Conservation (phyloP, 495 filamentous ascomycete genomes). For the Niebla homalea region DNA sequence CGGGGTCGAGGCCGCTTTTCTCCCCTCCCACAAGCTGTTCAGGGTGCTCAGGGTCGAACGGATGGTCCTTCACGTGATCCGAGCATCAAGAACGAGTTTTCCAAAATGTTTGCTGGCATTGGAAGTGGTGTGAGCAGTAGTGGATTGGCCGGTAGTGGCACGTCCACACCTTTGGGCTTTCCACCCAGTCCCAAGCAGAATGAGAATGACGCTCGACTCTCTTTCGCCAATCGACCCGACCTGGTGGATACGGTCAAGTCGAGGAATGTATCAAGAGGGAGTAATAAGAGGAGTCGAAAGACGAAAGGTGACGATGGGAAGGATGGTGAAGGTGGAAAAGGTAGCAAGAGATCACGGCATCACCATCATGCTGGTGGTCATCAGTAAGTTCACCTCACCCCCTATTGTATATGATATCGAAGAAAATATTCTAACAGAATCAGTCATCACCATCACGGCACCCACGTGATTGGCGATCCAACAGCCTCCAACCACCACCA, state of each 20-base stretch:
- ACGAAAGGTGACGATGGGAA: conserved; percentile 43
- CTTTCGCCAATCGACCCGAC: conserved; percentile 15
- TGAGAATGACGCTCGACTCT: conserved; percentile 13
- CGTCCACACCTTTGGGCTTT: conserved; percentile 38
- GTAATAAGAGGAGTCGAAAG: conserved; percentile 38
- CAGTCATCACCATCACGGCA: conserved; percentile 65
- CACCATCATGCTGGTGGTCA: conserved; percentile 51
- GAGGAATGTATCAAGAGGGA: conserved; percentile 39
- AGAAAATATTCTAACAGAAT: conserved; percentile 17
- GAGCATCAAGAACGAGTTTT: conserved; percentile 81
- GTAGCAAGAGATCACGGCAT: conserved; percentile 42
- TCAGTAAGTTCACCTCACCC: conserved; percentile 30
- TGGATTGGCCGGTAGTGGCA: conserved; percentile 33
- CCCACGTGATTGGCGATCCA: conserved; percentile 27
- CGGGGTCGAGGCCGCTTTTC: conserved; percentile 46
- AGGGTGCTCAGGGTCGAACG: conserved; percentile 72
- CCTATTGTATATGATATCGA: neutral
- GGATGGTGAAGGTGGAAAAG: conserved; percentile 39
- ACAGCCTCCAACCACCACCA: conserved; percentile 32
- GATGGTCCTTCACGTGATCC: conserved; percentile 65
- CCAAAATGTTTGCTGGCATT: conserved; percentile 81
- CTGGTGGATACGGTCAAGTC: conserved; percentile 26
- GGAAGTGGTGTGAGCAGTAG: conserved; percentile 65
- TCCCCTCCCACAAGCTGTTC: conserved; percentile 80
- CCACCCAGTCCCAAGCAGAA: conserved; percentile 41